These are phyloP conservation scores for Penicillium dipodomyicola DNA, from an alignment of 495 filamentous ascomycete species.

Conservation along the genomic window DNA sequence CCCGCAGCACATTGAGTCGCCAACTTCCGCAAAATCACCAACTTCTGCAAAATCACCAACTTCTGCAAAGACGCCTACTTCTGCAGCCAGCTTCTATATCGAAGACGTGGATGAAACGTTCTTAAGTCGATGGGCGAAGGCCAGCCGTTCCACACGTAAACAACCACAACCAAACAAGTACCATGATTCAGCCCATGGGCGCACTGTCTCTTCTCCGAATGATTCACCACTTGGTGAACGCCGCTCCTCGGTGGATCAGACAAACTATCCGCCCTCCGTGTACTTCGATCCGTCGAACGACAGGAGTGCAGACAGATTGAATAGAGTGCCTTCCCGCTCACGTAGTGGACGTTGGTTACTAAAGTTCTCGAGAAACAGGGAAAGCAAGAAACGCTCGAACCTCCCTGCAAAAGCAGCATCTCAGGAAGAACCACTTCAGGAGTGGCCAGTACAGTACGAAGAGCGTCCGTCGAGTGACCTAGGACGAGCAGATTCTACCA, in stretches of 20 bases:
- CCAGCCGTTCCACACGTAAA: not conserved
- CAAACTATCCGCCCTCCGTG: not conserved
- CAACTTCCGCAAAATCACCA: not conserved
- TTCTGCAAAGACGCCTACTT: not conserved
- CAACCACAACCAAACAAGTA: not conserved
- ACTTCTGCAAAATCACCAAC: not conserved
- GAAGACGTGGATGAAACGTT: constrained; percentile 4
- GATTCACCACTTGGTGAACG: not conserved
- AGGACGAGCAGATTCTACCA: constrained; percentile 17
- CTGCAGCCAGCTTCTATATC: not conserved
- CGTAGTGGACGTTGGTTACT: constrained; percentile 17
- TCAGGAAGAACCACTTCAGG: constrained; percentile 11
- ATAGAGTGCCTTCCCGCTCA: constrained; percentile 11
- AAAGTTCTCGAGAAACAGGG: constrained; percentile 18
- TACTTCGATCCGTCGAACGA: not conserved
- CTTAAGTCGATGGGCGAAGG: not conserved
- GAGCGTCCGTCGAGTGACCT: constrained; percentile 15
- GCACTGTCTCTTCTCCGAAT: not conserved
- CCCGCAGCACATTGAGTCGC: not conserved
- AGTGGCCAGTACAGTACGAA: constrained; percentile 16
- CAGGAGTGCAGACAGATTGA: constrained; percentile 13
- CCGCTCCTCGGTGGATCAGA: constrained; percentile 6
- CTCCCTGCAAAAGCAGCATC: constrained; percentile 15
- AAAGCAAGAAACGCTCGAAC: constrained; percentile 15
- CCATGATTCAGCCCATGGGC: not conserved